Conservation (phyloP, 306 rosid genomes). For the Rosa rugosa region DNA sequence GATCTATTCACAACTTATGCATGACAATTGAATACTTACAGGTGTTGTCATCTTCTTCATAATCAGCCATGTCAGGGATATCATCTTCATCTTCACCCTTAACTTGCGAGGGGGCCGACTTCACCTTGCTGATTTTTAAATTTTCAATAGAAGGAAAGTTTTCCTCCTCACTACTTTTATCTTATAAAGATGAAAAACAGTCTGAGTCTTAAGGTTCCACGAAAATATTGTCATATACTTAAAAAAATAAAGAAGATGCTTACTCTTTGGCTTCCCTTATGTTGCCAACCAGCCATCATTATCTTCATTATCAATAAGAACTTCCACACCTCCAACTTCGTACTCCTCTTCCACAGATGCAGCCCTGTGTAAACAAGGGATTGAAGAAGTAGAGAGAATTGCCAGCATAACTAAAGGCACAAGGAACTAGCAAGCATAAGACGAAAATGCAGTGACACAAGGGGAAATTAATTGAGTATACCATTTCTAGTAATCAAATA, state of each 20-base stretch:
- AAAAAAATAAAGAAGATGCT: constrained; percentile 1
- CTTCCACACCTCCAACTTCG: too few relatives aligned
- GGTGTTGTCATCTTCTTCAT: constrained; percentile 75
- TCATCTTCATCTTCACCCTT: constrained; percentile 80
- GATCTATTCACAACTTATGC: neutral
- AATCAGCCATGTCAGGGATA: constrained; percentile 87
- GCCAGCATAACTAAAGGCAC: constrained; percentile 36
- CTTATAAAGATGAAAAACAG: constrained; percentile 38
- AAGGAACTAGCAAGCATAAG: neutral
- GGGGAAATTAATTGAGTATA: constrained; percentile 4
- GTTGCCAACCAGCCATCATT: too few relatives aligned
- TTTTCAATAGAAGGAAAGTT: constrained; percentile 83
- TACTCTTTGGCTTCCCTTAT: constrained; percentile 90
- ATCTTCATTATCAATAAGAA: too few relatives aligned
- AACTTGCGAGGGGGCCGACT: constrained; percentile 46
- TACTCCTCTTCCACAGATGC: too few relatives aligned
- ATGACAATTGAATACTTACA: constrained; percentile 43
- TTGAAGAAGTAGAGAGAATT: too few relatives aligned
- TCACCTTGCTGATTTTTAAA: constrained; percentile 67
- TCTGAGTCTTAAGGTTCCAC: constrained; percentile 13
- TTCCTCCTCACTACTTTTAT: constrained; percentile 67
- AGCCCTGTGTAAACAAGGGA: too few relatives aligned
- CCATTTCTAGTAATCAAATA: constrained; percentile 92
- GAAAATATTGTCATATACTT: neutral
- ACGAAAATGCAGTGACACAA: too few relatives aligned